Evolutionary conservation across 1,284 basidiomycete genomes (phyloP), one percentile per base, ranked within the genome.

Genomic region (Leccinum solheimii): DNA sequence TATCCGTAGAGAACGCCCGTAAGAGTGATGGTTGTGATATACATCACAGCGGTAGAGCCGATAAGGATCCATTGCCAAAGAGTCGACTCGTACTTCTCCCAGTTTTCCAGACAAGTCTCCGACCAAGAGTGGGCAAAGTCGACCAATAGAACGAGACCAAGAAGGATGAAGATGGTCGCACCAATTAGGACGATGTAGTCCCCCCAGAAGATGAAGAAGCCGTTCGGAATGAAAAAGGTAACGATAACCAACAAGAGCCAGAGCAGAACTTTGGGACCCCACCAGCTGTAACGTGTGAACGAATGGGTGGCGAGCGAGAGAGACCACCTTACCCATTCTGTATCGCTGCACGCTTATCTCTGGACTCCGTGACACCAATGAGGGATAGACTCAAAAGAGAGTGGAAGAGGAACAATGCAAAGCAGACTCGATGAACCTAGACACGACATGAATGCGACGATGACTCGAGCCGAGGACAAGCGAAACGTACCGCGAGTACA

Each of bases 61-160:
- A 99, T 88, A 59, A 99, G 88, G 62, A 97, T 88, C 86, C 92
- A 98, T 77, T 98, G 95, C 97, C 97, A 99, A 57, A 97, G 79
- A 66, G 92, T 92, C 11, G 95, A 96, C 57, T 86, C 82, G 36
- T 88, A 88, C 62, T 87, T 85, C 75, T 98, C 96, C 95, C 95
- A 98, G 64, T 94, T 94, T 68, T 98, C 91, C 56, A 98, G 85
- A 72, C 97, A 98, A 13, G 90, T 96, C 78, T 99, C 97, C 36
- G 95, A 95, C 95, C 95, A 99, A 2, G 94, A 92, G 73, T 99
- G 97, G 0, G 97, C 97, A 74, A 99, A 98, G 81, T 99, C 97
- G 76, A 99, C 93, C 61, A 99, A 88, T 49, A 99, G 88, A 60
- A 99, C 94, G 43, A 99, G 89, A 51, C 97, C 97, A 66, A 99